Evolutionary conservation across 1,284 basidiomycete species (phyloP).

Genomic region (Leucoagaricus sp.): DNA sequence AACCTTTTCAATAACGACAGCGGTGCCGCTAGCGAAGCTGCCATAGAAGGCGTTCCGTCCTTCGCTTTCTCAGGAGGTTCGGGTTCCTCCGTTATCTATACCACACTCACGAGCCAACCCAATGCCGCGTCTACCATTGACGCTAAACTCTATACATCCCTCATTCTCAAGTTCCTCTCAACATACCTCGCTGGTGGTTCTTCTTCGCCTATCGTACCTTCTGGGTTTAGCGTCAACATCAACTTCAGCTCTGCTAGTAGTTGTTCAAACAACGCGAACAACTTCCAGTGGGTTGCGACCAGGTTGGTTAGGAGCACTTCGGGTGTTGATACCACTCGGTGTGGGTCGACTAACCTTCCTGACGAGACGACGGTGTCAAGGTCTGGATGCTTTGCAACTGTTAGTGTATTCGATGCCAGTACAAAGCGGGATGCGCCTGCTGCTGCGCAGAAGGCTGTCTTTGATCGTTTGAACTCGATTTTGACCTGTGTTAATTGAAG

Average conservation of each 20-base stretch:
- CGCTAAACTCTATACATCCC: constrained; percentile 42
- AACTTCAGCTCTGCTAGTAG: constrained; percentile 46
- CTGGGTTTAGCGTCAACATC: constrained; percentile 48
- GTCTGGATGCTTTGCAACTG: constrained; percentile 41
- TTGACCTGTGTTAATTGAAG: constrained; percentile 6
- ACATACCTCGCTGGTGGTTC: constrained; percentile 34
- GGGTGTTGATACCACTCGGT: constrained; percentile 42
- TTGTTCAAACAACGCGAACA: constrained; percentile 34
- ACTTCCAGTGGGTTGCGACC: constrained; percentile 48
- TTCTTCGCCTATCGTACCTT: constrained; percentile 35
- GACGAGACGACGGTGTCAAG: constrained; percentile 39
- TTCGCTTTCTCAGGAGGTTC: constrained; percentile 49
- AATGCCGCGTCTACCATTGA: constrained; percentile 35
- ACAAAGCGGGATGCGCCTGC: constrained; percentile 45
- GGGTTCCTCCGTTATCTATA: constrained; percentile 45
- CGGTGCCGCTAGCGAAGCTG: constrained; percentile 49
- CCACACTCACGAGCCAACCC: constrained; percentile 37
- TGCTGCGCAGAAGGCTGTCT: constrained; percentile 39
- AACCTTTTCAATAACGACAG: constrained; percentile 25
- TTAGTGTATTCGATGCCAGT: constrained; percentile 48
- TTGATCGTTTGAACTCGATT: constrained; percentile 36
- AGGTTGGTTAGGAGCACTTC: constrained; percentile 33
- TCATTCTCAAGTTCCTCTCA: constrained; percentile 41
- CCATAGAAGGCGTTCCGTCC: constrained; percentile 47
- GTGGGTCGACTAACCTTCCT: constrained; percentile 41